Evolutionary conservation across 2,329 filamentous ascomycete species (phyloP).

Genomic region (Fusarium miscanthi): DNA sequence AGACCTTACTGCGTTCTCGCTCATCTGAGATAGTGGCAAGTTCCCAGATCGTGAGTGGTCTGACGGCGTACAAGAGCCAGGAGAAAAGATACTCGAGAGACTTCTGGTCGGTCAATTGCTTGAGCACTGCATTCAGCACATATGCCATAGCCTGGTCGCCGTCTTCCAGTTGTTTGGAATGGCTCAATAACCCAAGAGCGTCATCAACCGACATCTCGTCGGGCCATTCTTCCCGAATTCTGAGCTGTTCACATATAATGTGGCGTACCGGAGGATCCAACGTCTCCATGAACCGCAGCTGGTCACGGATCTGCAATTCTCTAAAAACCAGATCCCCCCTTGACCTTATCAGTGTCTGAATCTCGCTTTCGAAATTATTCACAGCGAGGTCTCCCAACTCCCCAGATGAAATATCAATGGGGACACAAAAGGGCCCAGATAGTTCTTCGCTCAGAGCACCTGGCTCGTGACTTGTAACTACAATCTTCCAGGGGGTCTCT

Average conservation of each 20-base stretch:
- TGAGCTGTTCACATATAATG: too few relatives aligned
- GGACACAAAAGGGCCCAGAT: background rate
- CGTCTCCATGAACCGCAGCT: too few relatives aligned
- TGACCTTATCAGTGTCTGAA: background rate
- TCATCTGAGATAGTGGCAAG: background rate
- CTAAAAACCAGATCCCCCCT: too few relatives aligned
- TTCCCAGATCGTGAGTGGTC: slow-evolving; percentile 9
- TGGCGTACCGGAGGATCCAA: too few relatives aligned
- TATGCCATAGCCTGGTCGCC: background rate
- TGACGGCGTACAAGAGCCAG: slow-evolving; percentile 8
- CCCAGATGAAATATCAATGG: background rate
- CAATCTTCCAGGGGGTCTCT: background rate
- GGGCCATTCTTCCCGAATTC: too few relatives aligned
- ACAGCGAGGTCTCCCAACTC: accelerated
- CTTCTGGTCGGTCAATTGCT: background rate
- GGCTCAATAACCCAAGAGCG: background rate
- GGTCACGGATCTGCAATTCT: too few relatives aligned
- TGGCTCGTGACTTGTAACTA: background rate
- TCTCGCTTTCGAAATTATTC: accelerated
- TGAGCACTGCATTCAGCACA: background rate
- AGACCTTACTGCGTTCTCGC: accelerated
- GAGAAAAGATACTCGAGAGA: background rate
- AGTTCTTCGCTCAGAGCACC: background rate
- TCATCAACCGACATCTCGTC: too few relatives aligned
- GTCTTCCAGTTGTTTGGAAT: background rate